These are phyloP conservation scores for Skeletonema tropicum DNA, from an alignment of 108 stramenopile genomes.

Conservation along the genomic window DNA sequence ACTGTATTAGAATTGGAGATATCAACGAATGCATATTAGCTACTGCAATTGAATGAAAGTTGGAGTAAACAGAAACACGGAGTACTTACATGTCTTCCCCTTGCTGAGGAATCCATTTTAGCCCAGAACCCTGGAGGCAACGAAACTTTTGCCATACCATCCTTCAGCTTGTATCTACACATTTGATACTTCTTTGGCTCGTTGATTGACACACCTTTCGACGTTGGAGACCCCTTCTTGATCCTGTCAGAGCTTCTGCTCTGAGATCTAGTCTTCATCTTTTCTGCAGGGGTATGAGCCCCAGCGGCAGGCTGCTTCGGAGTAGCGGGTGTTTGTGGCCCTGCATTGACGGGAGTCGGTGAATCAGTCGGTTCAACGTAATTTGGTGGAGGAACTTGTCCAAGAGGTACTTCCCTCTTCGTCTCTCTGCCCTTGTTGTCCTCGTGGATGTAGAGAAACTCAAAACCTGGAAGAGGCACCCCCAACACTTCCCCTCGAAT, in stretches of 20 bases:
- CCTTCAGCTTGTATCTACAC: slow-evolving; percentile 48
- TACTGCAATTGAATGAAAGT: background rate
- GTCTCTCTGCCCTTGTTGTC: slow-evolving; percentile 30
- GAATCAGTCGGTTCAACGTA: slow-evolving; percentile 3
- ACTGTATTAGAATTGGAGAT: slow-evolving; percentile 29
- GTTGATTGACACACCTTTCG: background rate
- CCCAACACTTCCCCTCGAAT: slow-evolving; percentile 66
- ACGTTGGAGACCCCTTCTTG: slow-evolving; percentile 19
- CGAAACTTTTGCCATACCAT: slow-evolving; percentile 80
- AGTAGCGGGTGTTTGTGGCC: background rate
- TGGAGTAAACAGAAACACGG: background rate
- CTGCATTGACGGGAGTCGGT: background rate
- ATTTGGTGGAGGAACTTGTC: slow-evolving; percentile 13
- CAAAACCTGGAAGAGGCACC: slow-evolving; percentile 54
- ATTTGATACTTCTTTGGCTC: slow-evolving; percentile 46
- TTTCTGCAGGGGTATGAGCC: background rate
- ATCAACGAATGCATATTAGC: background rate
- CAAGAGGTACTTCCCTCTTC: slow-evolving; percentile 19
- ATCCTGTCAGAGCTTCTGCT: slow-evolving; percentile 2
- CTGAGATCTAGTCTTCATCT: slow-evolving; percentile 27
- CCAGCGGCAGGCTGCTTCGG: background rate
- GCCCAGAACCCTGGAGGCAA: slow-evolving; percentile 72
- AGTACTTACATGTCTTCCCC: slow-evolving; percentile 63
- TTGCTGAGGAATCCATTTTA: slow-evolving; percentile 64
- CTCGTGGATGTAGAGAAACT: slow-evolving; percentile 46